Evolutionary conservation across 768 basidiomycete species (phyloP).

Genomic region (Coprinellus micaceus): DNA sequence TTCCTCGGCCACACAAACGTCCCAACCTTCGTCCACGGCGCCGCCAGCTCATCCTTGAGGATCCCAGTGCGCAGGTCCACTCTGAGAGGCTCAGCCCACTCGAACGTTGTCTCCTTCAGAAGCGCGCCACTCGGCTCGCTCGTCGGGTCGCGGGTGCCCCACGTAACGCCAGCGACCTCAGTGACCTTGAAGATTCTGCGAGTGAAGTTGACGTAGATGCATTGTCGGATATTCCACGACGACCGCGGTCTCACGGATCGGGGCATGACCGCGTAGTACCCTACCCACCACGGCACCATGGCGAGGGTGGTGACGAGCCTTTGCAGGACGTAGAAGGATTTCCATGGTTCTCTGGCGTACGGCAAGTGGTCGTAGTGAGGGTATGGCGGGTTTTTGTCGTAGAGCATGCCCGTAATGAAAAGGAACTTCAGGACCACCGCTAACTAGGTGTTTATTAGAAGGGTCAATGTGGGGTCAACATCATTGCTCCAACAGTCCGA

Average conservation of each 20-base stretch:
- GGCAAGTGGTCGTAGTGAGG: slow-evolving; percentile 41
- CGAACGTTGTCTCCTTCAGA: slow-evolving; percentile 45
- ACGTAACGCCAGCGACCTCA: slow-evolving; percentile 54
- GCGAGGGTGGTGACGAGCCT: slow-evolving; percentile 46
- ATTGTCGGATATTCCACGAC: slow-evolving; percentile 48
- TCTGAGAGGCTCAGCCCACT: slow-evolving; percentile 45
- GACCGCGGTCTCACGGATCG: slow-evolving; percentile 42
- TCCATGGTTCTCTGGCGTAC: slow-evolving; percentile 43
- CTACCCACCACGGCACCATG: slow-evolving; percentile 43
- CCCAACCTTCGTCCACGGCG: slow-evolving; percentile 42
- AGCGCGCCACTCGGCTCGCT: slow-evolving; percentile 24
- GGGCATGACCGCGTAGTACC: slow-evolving; percentile 42
- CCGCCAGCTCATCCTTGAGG: slow-evolving; percentile 34
- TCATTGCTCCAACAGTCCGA: too few species aligned
- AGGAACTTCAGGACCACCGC: too few species aligned
- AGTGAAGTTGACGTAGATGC: slow-evolving; percentile 49
- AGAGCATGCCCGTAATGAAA: too few species aligned
- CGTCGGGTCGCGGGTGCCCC: slow-evolving; percentile 46
- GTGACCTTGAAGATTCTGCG: slow-evolving; percentile 51
- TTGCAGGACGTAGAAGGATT: slow-evolving; percentile 44
- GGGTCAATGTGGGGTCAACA: background rate
- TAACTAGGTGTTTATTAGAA: background rate
- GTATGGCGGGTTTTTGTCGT: slow-evolving; percentile 31
- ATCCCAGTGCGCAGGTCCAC: slow-evolving; percentile 39
- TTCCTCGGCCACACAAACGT: slow-evolving; percentile 47